phyloP scores from a whole-genome alignment of 768 basidiomycete species.

The Candolleomyces efflorescens region DNA sequence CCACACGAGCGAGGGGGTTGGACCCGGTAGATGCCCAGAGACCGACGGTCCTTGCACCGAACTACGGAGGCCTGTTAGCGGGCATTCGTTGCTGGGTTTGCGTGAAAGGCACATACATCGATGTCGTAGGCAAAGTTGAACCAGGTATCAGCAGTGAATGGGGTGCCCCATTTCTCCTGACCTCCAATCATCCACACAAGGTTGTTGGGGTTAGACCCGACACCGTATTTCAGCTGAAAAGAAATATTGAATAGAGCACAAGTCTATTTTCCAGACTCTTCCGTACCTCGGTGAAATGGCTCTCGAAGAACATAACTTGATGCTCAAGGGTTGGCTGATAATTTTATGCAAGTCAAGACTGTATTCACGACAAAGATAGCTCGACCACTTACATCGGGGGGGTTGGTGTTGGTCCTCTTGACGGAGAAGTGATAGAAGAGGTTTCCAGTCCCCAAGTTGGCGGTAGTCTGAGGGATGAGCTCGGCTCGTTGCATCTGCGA shows the following conservation, averaged over 20 bases:
- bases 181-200: constrained; percentile 50
- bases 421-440: constrained; percentile 64
- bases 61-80: constrained; percentile 26
- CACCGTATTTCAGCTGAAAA: constrained; percentile 51
- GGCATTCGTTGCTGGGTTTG: background rate
- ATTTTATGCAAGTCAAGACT: background rate
- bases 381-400: constrained; percentile 41
- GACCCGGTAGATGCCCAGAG: constrained; percentile 54
- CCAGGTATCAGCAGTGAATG: constrained; percentile 51
- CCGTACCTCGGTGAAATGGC: constrained; percentile 55
- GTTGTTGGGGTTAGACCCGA: constrained; percentile 42
- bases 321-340: constrained; percentile 49
- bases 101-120: constrained; percentile 34
- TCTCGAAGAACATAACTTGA: constrained; percentile 60
- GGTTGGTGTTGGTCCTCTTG: constrained; percentile 42
- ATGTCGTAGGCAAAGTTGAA: constrained; percentile 68
- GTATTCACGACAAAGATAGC: background rate
- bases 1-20: constrained; percentile 45
- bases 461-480: constrained; percentile 40
- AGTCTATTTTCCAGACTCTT: background rate
- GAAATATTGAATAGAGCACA: background rate
- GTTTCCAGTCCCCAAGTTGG: constrained; percentile 53
- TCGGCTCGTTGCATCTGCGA: constrained; percentile 45
- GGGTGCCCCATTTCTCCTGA: constrained; percentile 44
- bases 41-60: constrained; percentile 48